Conservation (phyloP, 768 basidiomycete species). For the Suillus occidentalis region DNA sequence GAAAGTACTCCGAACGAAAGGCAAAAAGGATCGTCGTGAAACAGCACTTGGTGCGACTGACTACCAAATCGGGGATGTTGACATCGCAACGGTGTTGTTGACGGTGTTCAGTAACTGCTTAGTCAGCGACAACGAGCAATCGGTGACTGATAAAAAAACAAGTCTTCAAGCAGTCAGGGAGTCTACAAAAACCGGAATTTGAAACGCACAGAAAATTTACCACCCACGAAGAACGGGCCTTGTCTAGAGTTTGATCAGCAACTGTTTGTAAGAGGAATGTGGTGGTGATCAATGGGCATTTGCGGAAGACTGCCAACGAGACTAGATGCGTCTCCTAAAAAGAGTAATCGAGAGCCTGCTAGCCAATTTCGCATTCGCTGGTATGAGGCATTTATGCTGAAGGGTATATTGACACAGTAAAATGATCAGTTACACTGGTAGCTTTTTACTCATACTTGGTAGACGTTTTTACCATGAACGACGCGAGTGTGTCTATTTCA, state of each 20-base stretch:
- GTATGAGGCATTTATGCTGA: neutral
- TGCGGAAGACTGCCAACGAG: neutral
- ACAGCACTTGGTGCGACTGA: neutral
- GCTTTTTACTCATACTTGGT: conserved; percentile 45
- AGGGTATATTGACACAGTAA: neutral
- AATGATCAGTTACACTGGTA: conserved; percentile 15
- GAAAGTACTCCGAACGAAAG: neutral
- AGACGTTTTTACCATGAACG: conserved; percentile 71
- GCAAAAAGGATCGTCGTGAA: neutral
- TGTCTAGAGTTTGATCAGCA: neutral
- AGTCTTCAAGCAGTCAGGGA: neutral
- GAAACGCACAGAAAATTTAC: neutral
- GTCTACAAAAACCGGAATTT: neutral
- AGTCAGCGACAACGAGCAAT: conserved; percentile 5
- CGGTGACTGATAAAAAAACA: conserved; percentile 22
- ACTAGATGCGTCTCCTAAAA: neutral
- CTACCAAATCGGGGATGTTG: conserved; percentile 16
- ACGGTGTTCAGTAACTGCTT: conserved; percentile 14
- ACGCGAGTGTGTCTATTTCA: conserved; percentile 80
- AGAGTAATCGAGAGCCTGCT: neutral
- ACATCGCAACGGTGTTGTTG: conserved; percentile 1
- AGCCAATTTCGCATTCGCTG: neutral
- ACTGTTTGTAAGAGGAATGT: neutral
- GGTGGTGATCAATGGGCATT: neutral
- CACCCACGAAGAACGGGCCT: no score